Evolutionary conservation across 768 basidiomycete species (phyloP).

Genomic region (Coprinopsis marcescibilis): DNA sequence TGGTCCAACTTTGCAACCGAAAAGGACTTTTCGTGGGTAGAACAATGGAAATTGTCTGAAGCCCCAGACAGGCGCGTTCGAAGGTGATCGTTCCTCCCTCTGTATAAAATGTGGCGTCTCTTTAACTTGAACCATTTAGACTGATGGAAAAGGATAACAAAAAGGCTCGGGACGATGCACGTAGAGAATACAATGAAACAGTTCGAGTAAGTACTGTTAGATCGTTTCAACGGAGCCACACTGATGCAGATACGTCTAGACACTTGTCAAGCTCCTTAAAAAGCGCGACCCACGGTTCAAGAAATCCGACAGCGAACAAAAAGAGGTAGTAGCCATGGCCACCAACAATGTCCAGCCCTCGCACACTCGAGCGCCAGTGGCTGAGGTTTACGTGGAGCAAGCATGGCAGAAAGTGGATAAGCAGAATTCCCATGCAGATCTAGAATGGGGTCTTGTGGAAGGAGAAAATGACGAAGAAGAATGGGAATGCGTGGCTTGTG

Average conservation of each 20-base stretch:
- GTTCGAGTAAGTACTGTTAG: conserved; percentile 76
- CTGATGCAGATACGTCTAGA: conserved; percentile 32
- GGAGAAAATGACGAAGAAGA: conserved; percentile 62
- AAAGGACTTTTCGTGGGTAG: conserved; percentile 87
- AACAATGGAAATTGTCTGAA: conserved; percentile 76
- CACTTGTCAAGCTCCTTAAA: conserved; percentile 66
- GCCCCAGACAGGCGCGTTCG: conserved; percentile 84
- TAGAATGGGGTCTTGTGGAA: conserved; percentile 72
- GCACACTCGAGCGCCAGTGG: conserved; percentile 23
- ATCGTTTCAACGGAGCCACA: neutral
- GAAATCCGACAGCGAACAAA: conserved; percentile 48
- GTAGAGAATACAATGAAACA: conserved; percentile 89
- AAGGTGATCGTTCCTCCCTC: conserved; percentile 41
- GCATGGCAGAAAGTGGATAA: conserved; percentile 76
- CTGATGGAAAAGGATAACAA: conserved; percentile 97
- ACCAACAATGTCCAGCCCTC: conserved; percentile 26
- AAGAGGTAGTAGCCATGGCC: conserved; percentile 23
- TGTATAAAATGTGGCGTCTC: neutral
- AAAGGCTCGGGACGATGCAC: conserved; percentile 80
- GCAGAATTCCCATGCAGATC: conserved; percentile 44
- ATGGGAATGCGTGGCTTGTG: conserved; percentile 95
- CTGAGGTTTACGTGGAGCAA: conserved; percentile 66
- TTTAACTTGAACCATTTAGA: conserved; percentile 28
- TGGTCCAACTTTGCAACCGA: conserved; percentile 85
- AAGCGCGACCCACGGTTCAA: conserved; percentile 91